Evolutionary conservation across 306 rosid genomes (phyloP), one percentile per base, ranked within the genome.

Genomic region (Dryas alaskensis): DNA sequence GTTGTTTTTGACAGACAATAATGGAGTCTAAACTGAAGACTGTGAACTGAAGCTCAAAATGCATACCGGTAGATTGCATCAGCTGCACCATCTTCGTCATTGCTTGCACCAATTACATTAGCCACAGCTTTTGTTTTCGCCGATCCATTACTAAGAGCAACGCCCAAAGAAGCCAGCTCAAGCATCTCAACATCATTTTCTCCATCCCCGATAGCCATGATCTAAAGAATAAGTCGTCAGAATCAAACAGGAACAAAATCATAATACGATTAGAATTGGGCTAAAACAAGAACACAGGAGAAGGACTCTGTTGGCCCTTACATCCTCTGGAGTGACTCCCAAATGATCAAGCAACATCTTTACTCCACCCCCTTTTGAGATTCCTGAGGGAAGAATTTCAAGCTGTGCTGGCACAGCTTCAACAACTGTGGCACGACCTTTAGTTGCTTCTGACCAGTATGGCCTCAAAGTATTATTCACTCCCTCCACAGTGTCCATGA

Each of bases 141-240:
- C 57, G 96, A 79, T 65, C 97, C 98, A 67, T 94, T 91, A 63
- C 95, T 84, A 25, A 94, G 90, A 61, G 97, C 97, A 16, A 91
- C 25, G 77, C 98, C 95, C 16, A 91, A 81, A 79, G 97, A 85
- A 80, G 96, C 98, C 81, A 94, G 81, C 83, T 88, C 84, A 40
- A 94, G 95, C 98, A 94, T 91, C 83, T 94, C 98, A 4, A 88
- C 37, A 65, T 94, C 98, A 82, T 91, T 94, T 78, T 94, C 98
- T 68, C 96, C 98, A 62, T 94, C 97, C 64, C 98, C 98, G 77
- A 94, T 88, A 67, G 97, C 98, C 98, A 94, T 91, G 72, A 94
- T 85, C 98, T 93, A 59, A n/a, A 69, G 43, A 60, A 69, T 19
- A 70, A 70, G 65, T 49, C n/a, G 68, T 54, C 67, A 45, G 40